These are phyloP conservation scores for Phytopythium cucurbitacearum DNA, from an alignment of 352 stramenopile genomes.

Conservation along the genomic window DNA sequence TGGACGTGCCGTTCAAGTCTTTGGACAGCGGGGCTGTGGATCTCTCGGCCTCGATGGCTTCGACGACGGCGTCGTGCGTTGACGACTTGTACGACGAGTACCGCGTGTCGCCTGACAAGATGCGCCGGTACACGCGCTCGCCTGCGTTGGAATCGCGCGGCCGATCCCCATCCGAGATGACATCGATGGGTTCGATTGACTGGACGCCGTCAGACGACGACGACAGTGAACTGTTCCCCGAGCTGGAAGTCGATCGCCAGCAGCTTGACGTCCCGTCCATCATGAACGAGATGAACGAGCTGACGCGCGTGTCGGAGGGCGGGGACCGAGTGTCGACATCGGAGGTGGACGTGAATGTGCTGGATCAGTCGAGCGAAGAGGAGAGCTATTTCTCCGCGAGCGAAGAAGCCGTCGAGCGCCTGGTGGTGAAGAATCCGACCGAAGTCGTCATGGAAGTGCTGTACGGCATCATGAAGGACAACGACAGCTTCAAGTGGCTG, in stretches of 20 bases:
- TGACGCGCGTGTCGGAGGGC: slow-evolving; percentile 13
- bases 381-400: slow-evolving; percentile 24
- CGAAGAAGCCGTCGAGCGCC: slow-evolving; percentile 12
- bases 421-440: slow-evolving; percentile 22
- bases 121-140: slow-evolving; percentile 30
- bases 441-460: slow-evolving; percentile 57
- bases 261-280: no score
- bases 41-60: slow-evolving; percentile 62
- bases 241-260: slow-evolving; percentile 8
- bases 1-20: slow-evolving; percentile 28
- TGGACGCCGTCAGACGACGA: slow-evolving; percentile 40
- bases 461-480: slow-evolving; percentile 58
- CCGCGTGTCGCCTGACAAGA: slow-evolving; percentile 15
- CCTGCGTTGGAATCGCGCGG: slow-evolving; percentile 38
- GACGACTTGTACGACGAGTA: slow-evolving; percentile 62
- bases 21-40: slow-evolving; percentile 32
- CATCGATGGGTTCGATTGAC: slow-evolving; percentile 43
- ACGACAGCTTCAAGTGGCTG: slow-evolving; percentile 53
- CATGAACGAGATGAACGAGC: slow-evolving; percentile 2
- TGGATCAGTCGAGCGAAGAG: slow-evolving; percentile 15
- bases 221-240: slow-evolving; percentile 16
- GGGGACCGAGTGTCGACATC: slow-evolving; percentile 1
- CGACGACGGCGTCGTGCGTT: slow-evolving; percentile 59
- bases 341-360: slow-evolving; percentile 4
- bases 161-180: slow-evolving; percentile 25